These are phyloP conservation scores for Auriscalpium vulgare DNA, from an alignment of 768 basidiomycete genomes.

Conservation along the genomic window DNA sequence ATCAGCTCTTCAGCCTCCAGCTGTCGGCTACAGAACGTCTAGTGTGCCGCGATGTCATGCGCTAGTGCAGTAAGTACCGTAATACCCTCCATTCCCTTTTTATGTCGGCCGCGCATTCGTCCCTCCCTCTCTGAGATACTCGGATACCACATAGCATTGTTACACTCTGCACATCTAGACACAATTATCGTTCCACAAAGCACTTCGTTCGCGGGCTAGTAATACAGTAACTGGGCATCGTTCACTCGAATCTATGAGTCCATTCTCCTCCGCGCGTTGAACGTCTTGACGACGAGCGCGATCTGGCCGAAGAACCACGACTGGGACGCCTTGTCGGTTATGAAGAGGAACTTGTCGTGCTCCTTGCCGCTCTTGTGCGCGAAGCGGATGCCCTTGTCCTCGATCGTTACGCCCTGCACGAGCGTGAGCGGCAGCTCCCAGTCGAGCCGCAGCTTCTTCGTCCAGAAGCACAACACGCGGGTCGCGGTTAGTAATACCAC, in stretches of 20 bases:
- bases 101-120: too few species aligned
- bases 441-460: slow-evolving; percentile 72
- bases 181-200: background rate
- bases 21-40: too few species aligned
- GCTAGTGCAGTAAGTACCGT: too few species aligned
- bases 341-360: slow-evolving; percentile 67
- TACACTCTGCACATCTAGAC: background rate
- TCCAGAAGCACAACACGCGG: slow-evolving; percentile 77
- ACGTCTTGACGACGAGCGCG: slow-evolving; percentile 66
- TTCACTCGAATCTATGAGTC: slow-evolving; percentile 28
- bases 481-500: slow-evolving; percentile 73
- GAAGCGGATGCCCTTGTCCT: slow-evolving; percentile 86
- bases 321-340: slow-evolving; percentile 67
- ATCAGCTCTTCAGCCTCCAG: too few species aligned
- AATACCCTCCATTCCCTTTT: too few species aligned
- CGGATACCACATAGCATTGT: background rate
- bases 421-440: slow-evolving; percentile 90
- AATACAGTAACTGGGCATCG: background rate
- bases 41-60: too few species aligned
- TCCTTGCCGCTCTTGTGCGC: slow-evolving; percentile 72
- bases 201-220: background rate
- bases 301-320: slow-evolving; percentile 78
- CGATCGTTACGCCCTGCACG: slow-evolving; percentile 81
- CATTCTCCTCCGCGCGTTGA: slow-evolving; percentile 69
- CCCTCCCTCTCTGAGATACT: too few species aligned